Conservation (phyloP, 2,329 filamentous ascomycete species). For the Salinomyces thailandicus region DNA sequence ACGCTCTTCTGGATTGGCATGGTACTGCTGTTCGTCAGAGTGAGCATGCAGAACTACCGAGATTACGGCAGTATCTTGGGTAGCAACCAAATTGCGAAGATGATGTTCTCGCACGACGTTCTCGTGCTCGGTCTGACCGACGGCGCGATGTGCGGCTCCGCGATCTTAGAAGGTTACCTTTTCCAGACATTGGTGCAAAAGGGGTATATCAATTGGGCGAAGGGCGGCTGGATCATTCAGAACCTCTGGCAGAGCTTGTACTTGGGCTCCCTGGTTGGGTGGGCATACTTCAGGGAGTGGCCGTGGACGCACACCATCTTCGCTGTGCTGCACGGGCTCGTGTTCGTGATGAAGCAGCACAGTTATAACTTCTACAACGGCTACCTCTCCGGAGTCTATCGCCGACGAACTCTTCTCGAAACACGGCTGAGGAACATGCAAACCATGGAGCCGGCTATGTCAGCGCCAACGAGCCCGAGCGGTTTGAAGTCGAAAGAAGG, state of each 20-base stretch:
- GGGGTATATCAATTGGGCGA: conserved; percentile 57
- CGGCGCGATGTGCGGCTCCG: conserved; percentile 52
- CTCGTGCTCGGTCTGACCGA: conserved; percentile 49
- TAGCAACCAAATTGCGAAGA: conserved; percentile 58
- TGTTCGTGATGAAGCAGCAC: conserved; percentile 78
- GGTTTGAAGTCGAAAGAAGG: conserved; percentile 5
- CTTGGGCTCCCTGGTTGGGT: conserved; percentile 50
- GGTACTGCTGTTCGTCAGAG: conserved; percentile 54
- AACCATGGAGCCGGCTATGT: conserved; percentile 35
- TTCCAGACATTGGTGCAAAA: conserved; percentile 51
- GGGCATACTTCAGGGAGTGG: conserved; percentile 63
- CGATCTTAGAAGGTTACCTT: conserved; percentile 54
- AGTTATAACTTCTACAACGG: conserved; percentile 73
- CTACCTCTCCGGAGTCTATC: conserved; percentile 49
- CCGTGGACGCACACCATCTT: conserved; percentile 76
- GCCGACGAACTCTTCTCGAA: conserved; percentile 35
- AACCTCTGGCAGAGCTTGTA: conserved; percentile 62
- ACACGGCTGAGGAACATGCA: conserved; percentile 49
- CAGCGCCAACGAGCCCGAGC: conserved; percentile 26
- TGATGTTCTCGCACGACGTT: conserved; percentile 52
- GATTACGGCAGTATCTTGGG: conserved; percentile 59
- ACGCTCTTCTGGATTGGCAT: conserved; percentile 68
- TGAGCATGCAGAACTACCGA: conserved; percentile 58
- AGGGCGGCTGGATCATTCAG: conserved; percentile 62
- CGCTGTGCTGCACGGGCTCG: conserved; percentile 61